Evolutionary conservation across 345 rosid species (phyloP), one percentile per base, ranked within the genome.

Genomic region (Geranium brycei): DNA sequence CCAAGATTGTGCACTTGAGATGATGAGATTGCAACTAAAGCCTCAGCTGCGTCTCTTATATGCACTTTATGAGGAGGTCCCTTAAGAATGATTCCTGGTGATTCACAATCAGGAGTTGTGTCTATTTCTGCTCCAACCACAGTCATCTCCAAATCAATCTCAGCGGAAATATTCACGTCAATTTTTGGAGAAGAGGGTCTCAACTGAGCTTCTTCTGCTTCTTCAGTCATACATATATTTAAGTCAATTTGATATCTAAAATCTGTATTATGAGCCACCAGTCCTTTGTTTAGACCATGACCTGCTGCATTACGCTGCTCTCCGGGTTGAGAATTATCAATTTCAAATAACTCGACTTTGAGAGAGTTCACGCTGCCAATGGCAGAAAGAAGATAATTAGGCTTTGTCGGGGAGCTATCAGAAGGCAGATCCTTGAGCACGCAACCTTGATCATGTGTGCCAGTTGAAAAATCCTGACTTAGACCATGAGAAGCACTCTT

Each of bases 61-160:
- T 40, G 60, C 61, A 69, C 81, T 66, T 69, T 69, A 56, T 57
- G 60, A 51, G 67, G 60, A 41, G 70, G 70, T 68, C 67, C 71
- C 57, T 71, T 71, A 0, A 68, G 60, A 40, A 64, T 61, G 71
- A 63, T 73, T 60, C 71, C 80, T 4, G 51, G 7, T 56, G 72
- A 62, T 59, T 71, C 71, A 51, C 51, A 73, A 31, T 70, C 79
- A 16, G 62, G 40, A 30, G 68, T 14, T 19, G 66, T 76, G 38
- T 60, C 70, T 2, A 68, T 62, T 66, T 81, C 87, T 1, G 68
- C 71, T 64, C 61, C 66, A 47, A 47, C 53, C 38, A 69, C 71
- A 3, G 88, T 84, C 32, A 76, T 75, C 77, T 89, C 93, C 72
- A 89, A 72, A 75, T 89, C 87, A 69, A 87, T 79, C 71, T 76